Conservation (phyloP, 2,329 filamentous ascomycete genomes). For the Stagonosporopsis rhizophila region DNA sequence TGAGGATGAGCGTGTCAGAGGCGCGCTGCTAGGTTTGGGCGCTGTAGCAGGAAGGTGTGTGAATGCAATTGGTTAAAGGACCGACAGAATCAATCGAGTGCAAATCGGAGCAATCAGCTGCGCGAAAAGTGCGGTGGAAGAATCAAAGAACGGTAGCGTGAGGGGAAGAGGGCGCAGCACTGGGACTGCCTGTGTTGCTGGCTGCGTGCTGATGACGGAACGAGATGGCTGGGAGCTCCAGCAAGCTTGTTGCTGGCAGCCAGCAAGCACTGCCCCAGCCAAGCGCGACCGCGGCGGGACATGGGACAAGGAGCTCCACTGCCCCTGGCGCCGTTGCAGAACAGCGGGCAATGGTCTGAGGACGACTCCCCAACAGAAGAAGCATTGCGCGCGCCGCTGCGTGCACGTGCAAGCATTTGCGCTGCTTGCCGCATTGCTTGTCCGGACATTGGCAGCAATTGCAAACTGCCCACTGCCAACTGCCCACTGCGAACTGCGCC, state of each 20-base stretch:
- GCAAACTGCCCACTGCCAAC: too few relatives aligned
- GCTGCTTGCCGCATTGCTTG: slow-evolving; percentile 4
- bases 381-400: slow-evolving; percentile 6
- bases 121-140: slow-evolving; percentile 1
- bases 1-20: slow-evolving; percentile 14
- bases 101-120: slow-evolving; percentile 13
- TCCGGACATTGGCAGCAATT: slow-evolving; percentile 13
- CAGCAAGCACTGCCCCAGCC: slow-evolving; percentile 20
- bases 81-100: slow-evolving; percentile 1
- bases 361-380: neutral
- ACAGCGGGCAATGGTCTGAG: slow-evolving; percentile 12
- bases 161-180: slow-evolving; percentile 19
- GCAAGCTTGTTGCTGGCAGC: slow-evolving; percentile 14
- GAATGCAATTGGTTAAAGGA: slow-evolving; percentile 13
- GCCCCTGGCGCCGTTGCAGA: slow-evolving; percentile 23
- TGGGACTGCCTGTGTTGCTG: slow-evolving; percentile 1
- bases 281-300: slow-evolving; percentile 13
- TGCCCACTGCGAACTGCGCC: too few relatives aligned
- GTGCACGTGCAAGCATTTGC: slow-evolving; percentile 3
- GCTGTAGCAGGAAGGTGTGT: slow-evolving; percentile 10
- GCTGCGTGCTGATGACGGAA: slow-evolving; percentile 14
- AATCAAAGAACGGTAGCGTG: slow-evolving; percentile 10
- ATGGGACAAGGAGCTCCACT: neutral
- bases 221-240: slow-evolving; percentile 15
- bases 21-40: slow-evolving; percentile 9